Base-by-base conservation (phyloP, 2,329 filamentous ascomycete species). In the Plectosphaerella cucumerina region DNA sequence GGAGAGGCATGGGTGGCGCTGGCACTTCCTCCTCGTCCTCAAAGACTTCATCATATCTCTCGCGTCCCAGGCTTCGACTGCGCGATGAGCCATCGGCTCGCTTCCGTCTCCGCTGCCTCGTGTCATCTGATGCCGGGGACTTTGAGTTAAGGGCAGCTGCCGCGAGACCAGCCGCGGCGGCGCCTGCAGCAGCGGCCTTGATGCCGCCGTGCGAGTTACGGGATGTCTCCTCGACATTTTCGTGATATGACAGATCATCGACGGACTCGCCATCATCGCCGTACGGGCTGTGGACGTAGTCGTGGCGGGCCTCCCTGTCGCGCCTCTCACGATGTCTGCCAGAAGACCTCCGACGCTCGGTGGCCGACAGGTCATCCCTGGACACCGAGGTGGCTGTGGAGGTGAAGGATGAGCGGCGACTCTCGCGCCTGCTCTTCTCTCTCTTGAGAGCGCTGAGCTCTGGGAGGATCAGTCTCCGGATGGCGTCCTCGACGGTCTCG, bases 401-500 rank as follows among this genome's bases (percentile, higher is more conserved):
- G 44, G 70, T 77, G 44, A 78, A 63, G 31, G 89, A 92, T 52
- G 85, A 86, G 50, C 82, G 82, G 11, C 82, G 82, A 60, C 84
- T 86, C 57, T 87, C 80, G 56, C 86, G 84, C 57, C 87, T 86
- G 66, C 89, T 92, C 65, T 93, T 89, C 63, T 96, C 91, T 60
- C 92, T 85, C 68, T 96, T 97, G 50, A 99, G 75, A 10, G 91
- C 90, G 60, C 90, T 93, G 43, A 99, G 77, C 68, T 99, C 93
- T 0, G 94, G 94, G 3, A 99, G 72, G 49, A 97, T 96, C 47
- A 96, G 77, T 46, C 91, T 82, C 56, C 90, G 86, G 62, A 97
- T 96, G 14, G 91, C 91, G 70, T 96, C 91, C 70, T 97, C 92
- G 3, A 97, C 92, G 0, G 91, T 94, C 62, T 94, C 89, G 2